phyloP scores from a whole-genome alignment of 2,329 filamentous ascomycete species.

The Claviceps lovelessii region DNA sequence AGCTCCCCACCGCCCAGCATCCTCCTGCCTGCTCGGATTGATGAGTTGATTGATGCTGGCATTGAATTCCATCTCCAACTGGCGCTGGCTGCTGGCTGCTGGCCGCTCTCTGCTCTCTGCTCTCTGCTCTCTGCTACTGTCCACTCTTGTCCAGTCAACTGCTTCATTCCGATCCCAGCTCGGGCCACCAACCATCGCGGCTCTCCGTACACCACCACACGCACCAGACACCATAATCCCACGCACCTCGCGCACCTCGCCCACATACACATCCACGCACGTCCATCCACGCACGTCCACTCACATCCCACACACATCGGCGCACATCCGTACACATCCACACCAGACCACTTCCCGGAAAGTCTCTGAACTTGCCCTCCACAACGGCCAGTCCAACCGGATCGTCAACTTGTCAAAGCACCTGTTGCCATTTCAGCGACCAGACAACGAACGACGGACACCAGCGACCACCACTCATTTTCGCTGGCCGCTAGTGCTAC shows the following conservation, averaged over 20 bases:
- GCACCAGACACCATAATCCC: neutral
- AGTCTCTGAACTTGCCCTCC: neutral
- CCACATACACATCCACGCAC: neutral
- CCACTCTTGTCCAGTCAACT: neutral
- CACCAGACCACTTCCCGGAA: neutral
- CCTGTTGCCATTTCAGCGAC: neutral
- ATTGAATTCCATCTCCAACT: neutral
- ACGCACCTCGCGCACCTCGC: neutral
- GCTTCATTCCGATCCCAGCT: slow-evolving; percentile 2
- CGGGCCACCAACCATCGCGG: neutral
- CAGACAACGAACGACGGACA: neutral
- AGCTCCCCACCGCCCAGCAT: slow-evolving; percentile 2
- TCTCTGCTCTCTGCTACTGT: no score
- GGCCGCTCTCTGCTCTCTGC: no score
- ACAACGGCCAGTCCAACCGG: neutral
- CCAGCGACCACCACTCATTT: no score
- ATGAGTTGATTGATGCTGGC: neutral
- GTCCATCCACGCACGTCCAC: neutral
- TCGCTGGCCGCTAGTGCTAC: neutral
- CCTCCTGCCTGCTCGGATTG: neutral
- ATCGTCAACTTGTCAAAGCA: neutral
- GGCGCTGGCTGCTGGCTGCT: neutral
- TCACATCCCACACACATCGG: neutral
- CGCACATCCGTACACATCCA: neutral
- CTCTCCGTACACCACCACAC: neutral